phyloP scores from a whole-genome alignment of 148 eudicot species.

The Vaccinium macrocarpon region DNA sequence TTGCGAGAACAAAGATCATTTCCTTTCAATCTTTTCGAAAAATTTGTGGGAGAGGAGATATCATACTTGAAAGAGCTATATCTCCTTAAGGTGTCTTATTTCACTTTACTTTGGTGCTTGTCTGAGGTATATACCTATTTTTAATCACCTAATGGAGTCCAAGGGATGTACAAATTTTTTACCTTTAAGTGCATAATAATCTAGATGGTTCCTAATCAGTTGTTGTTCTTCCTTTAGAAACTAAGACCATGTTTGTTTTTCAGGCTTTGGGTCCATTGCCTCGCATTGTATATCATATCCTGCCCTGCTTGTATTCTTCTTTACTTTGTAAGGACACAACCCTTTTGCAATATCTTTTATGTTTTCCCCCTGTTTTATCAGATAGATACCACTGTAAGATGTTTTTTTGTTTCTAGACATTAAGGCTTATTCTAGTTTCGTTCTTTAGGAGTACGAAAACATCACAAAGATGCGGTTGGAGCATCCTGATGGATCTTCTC shows the following conservation, averaged over 20 bases:
- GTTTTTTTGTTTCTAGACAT: constrained; percentile 1
- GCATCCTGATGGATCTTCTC: constrained; percentile 45
- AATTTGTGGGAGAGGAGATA: background rate
- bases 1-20: background rate
- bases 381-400: background rate
- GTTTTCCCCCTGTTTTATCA: background rate
- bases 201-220: background rate
- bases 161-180: background rate
- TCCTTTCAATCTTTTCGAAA: background rate
- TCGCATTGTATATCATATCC: constrained; percentile 65
- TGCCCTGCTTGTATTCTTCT: constrained; percentile 75
- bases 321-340: constrained; percentile 69
- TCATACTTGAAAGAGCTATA: background rate
- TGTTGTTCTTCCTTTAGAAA: constrained; percentile 10
- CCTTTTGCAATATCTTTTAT: background rate
- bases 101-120: background rate
- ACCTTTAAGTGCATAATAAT: background rate
- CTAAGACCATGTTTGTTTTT: constrained; percentile 14
- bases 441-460: constrained; percentile 64
- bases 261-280: constrained; percentile 93
- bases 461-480: constrained; percentile 62
- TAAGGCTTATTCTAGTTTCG: constrained; percentile 8
- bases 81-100: background rate
- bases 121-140: background rate
- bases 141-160: background rate